Conservation (phyloP, 306 rosid genomes). For the Styphnolobium japonicum region DNA sequence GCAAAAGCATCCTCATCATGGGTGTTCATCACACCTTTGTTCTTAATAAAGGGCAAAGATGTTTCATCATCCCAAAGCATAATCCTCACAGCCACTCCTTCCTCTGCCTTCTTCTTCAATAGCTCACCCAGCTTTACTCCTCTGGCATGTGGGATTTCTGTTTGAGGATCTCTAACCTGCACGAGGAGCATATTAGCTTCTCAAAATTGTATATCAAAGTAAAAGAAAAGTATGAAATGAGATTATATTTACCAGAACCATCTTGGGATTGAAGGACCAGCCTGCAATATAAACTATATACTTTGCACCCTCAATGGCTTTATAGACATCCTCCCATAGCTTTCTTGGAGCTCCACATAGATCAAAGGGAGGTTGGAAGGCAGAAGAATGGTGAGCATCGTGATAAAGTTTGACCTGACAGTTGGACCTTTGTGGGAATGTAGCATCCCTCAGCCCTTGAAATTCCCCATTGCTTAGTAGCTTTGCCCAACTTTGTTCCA, state of each 20-base stretch:
- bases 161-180: constrained; percentile 79
- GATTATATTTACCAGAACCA: constrained; percentile 63
- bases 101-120: constrained; percentile 78
- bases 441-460: constrained; percentile 62
- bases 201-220: neutral
- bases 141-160: constrained; percentile 71
- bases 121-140: constrained; percentile 79
- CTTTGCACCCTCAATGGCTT: constrained; percentile 82
- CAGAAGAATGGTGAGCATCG: constrained; percentile 80
- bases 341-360: constrained; percentile 58
- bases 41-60: constrained; percentile 68
- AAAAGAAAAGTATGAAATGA: neutral
- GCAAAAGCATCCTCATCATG: constrained; percentile 77
- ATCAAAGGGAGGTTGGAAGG: constrained; percentile 62
- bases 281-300: constrained; percentile 79
- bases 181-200: constrained; percentile 6
- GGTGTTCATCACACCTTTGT: constrained; percentile 64
- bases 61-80: constrained; percentile 95
- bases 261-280: constrained; percentile 83
- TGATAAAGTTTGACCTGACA: constrained; percentile 82
- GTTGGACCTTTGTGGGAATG: constrained; percentile 73
- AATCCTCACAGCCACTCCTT: constrained; percentile 85
- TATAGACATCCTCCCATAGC: constrained; percentile 86
- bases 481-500: constrained; percentile 64
- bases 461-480: constrained; percentile 46